Evolutionary conservation across 2,329 filamentous ascomycete species (phyloP), one percentile per base, ranked within the genome.

Genomic region (Colletotrichum camelliae): DNA sequence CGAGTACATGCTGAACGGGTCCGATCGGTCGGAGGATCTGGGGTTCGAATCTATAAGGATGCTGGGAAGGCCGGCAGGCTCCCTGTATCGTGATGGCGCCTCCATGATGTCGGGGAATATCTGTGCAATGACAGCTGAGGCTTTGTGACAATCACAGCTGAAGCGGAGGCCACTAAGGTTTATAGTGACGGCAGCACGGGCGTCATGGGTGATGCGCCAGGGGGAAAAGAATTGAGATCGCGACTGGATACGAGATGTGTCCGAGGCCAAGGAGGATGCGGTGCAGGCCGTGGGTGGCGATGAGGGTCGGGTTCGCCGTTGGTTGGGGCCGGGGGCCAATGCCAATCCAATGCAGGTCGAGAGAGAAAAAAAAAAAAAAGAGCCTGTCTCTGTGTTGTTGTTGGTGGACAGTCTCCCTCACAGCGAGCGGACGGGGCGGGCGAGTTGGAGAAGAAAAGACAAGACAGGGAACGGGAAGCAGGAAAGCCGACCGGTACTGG

Each of bases 71-170:
- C 39, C 77, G 3, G 65, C 72, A 18, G 80, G 78, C 78, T 85
- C 84, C 79, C 84, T 81, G 75, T 81, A 84, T 71, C 82, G 80
- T 64, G 84, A 83, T 65, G 84, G 82, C 67, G 81, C 84, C 62
- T 84, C 84, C 85, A 86, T 86, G 75, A 68, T 78, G 72, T 66
- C 62, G 69, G 64, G 21, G 58, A 21, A 37, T 52, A 72, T 64
- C 39, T 74, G 70, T 69, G 70, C 74, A 74, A 64, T 71, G 52
- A 60, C 61, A 67, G 72, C 71, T 71, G 66, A 70, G 67, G 18
- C 4, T 62, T 64, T 43, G 27, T 55, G 66, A 31, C 71, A 71
- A 67, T 65, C 55, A 43, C 70, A 67, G 66, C 72, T 75, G 71
- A 75, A 75, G 37, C 61, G 72, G 62, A 65, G 60, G 72, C 66